Evolutionary conservation across 805 yeast genomes (phyloP).

Genomic region (Kazachstania taianensis): DNA sequence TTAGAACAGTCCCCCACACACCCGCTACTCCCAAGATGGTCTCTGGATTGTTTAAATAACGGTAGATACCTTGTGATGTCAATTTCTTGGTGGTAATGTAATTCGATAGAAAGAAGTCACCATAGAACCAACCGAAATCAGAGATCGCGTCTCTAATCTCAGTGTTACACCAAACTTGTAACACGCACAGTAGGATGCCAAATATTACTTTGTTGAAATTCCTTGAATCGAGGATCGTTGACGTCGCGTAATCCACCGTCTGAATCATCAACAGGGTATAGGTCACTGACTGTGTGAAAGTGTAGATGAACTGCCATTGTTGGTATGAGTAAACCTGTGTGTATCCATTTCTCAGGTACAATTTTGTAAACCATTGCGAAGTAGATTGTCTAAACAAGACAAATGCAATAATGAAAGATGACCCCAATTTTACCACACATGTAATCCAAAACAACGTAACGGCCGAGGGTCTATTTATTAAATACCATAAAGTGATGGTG

Average conservation of each 20-base stretch:
- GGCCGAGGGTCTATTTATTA: conserved; percentile 21
- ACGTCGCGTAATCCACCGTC: conserved; percentile 27
- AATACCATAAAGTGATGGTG: conserved; percentile 31
- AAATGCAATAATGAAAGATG: conserved; percentile 40
- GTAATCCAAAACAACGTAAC: conserved; percentile 33
- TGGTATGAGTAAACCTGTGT: conserved; percentile 56
- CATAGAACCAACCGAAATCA: conserved; percentile 84
- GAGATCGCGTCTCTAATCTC: conserved; percentile 66
- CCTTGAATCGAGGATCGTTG: conserved; percentile 11
- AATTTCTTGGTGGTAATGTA: conserved; percentile 39
- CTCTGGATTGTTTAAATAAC: conserved; percentile 77
- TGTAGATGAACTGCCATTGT: conserved; percentile 64
- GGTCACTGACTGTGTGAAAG: conserved; percentile 40
- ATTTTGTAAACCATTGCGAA: conserved; percentile 51
- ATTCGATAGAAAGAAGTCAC: conserved; percentile 66
- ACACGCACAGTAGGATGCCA: conserved; percentile 43
- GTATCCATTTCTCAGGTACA: conserved; percentile 53
- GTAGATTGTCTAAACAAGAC: conserved; percentile 51
- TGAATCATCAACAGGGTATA: conserved; percentile 42
- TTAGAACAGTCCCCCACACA: conserved; percentile 59
- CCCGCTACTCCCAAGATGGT: conserved; percentile 70
- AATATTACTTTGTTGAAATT: conserved; percentile 34
- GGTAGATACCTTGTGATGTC: conserved; percentile 71
- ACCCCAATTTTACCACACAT: conserved; percentile 38
- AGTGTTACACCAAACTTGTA: conserved; percentile 60